A percentile compares a stretch with the other conserved stretches of the same genome.
Conservation (phyloP, 495 filamentous ascomycete species). For the Penicillium silybi region DNA sequence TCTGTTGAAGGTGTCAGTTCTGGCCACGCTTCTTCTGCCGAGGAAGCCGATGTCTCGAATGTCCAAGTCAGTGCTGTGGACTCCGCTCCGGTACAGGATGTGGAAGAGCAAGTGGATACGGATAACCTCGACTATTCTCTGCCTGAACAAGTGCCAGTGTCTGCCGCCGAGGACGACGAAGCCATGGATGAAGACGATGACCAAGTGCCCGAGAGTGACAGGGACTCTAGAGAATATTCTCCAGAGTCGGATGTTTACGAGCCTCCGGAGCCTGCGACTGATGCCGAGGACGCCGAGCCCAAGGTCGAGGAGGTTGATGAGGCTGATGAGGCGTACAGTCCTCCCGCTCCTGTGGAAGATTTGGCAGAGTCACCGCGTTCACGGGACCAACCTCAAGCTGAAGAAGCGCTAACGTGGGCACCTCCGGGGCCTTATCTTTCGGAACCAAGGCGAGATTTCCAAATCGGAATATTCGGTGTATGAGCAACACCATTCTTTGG, state of each 20-base stretch:
- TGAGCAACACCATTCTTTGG: constrained; percentile 21
- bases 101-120: neutral
- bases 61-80: neutral
- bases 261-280: constrained; percentile 49
- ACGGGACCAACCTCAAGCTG: constrained; percentile 18
- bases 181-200: constrained; percentile 1
- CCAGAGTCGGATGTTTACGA: constrained; percentile 53
- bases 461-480: constrained; percentile 37
- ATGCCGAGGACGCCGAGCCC: constrained; percentile 18
- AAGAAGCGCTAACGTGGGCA: constrained; percentile 30
- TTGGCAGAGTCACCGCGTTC: constrained; percentile 12
- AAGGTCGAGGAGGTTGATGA: neutral
- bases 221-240: constrained; percentile 27
- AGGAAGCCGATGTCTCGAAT: constrained; percentile 1
- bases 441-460: constrained; percentile 17
- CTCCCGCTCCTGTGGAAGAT: constrained; percentile 22
- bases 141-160: neutral
- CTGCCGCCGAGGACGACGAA: neutral
- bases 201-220: constrained; percentile 2
- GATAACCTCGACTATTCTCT: neutral
- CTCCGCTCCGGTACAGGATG: neutral
- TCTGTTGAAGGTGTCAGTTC: constrained; percentile 22
- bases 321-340: constrained; percentile 28
- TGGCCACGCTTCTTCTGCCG: constrained; percentile 4
- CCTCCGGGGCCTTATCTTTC: constrained; percentile 23